These are phyloP conservation scores for Tetracladium marchalianum DNA, from an alignment of 495 filamentous ascomycete genomes.

Conservation along the genomic window DNA sequence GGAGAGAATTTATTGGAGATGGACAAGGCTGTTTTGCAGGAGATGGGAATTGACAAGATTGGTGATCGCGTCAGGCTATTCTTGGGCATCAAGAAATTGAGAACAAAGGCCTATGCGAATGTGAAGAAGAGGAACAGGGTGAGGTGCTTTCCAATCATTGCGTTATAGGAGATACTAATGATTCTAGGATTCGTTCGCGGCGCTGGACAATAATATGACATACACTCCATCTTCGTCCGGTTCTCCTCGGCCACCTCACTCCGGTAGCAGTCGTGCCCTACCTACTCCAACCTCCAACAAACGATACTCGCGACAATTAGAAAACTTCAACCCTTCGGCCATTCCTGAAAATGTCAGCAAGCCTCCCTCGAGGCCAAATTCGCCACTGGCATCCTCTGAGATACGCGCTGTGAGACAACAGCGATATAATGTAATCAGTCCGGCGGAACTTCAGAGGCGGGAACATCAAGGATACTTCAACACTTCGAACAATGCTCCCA, in stretches of 20 bases:
- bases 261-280: slow-evolving; percentile 25
- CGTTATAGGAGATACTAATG: slow-evolving; percentile 15
- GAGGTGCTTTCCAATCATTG: slow-evolving; percentile 24
- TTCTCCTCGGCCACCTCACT: slow-evolving; percentile 51
- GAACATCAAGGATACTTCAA: slow-evolving; percentile 44
- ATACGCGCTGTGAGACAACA: slow-evolving; percentile 32
- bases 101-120: slow-evolving; percentile 74
- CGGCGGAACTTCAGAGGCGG: slow-evolving; percentile 37
- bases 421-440: slow-evolving; percentile 40
- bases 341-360: slow-evolving; percentile 35
- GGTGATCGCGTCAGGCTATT: slow-evolving; percentile 95
- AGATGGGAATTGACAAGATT: slow-evolving; percentile 97
- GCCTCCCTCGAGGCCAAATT: slow-evolving; percentile 56
- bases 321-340: slow-evolving; percentile 28
- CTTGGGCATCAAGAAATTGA: slow-evolving; percentile 82
- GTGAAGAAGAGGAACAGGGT: slow-evolving; percentile 83
- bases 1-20: slow-evolving; percentile 94
- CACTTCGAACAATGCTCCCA: slow-evolving; percentile 29
- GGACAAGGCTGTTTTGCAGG: slow-evolving; percentile 90
- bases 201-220: slow-evolving; percentile 41
- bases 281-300: slow-evolving; percentile 51
- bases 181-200: slow-evolving; percentile 58
- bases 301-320: slow-evolving; percentile 63
- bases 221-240: slow-evolving; percentile 56
- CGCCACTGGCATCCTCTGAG: slow-evolving; percentile 51